Evolutionary conservation across 1,284 basidiomycete genomes (phyloP), one percentile per base, ranked within the genome.

Genomic region (Cutaneotrichosporon cyanovorans): DNA sequence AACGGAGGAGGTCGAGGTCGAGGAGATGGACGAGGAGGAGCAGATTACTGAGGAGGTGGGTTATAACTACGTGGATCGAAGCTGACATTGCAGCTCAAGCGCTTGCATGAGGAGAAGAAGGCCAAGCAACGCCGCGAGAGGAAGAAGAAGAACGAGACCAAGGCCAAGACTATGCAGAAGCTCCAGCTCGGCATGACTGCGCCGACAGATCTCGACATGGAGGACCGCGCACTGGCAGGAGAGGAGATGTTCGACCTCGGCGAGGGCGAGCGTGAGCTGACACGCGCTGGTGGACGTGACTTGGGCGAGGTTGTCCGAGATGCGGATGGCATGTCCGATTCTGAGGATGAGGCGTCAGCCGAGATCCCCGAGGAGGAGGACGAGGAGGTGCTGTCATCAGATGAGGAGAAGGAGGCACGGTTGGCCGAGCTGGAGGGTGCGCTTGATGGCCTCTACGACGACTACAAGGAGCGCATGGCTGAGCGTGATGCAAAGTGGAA

Each of bases 131-230:
- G 89, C 66, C 83, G 91, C 15, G 86, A 92, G 62, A 80, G 87
- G 48, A 82, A 90, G 51, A 80, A 82, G 33, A 82, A 84, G 8
- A 98, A 98, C 72, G 95, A 98, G 73, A 76, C 87, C 60, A 88
- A 87, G 71, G 77, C 82, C 30, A 81, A 84, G 54, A 88, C 88
- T 6, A 83, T 97, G 37, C 88, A 91, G 68, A 86, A 92, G 53
- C 87, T 98, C 80, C 95, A 98, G 69, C 78, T 98, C 38, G 85
- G 89, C 64, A 99, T 99, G 95, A 90, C 86, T 7, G 90, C 90
- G 8, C 95, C 98, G 54, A 91, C 96, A 55, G 95, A 92, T 68
- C 75, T 97, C 60, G 91, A 97, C 61, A 60, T 60, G 52, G 76
- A 75, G 36, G 89, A 93, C 62, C 73, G 79, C 12, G 77, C 82